Percentiles rank a stretch among this genome's conserved stretches.
These are phyloP conservation scores for Daldinia sp. DNA, from an alignment of 2,329 filamentous ascomycete genomes.

Conservation along the genomic window DNA sequence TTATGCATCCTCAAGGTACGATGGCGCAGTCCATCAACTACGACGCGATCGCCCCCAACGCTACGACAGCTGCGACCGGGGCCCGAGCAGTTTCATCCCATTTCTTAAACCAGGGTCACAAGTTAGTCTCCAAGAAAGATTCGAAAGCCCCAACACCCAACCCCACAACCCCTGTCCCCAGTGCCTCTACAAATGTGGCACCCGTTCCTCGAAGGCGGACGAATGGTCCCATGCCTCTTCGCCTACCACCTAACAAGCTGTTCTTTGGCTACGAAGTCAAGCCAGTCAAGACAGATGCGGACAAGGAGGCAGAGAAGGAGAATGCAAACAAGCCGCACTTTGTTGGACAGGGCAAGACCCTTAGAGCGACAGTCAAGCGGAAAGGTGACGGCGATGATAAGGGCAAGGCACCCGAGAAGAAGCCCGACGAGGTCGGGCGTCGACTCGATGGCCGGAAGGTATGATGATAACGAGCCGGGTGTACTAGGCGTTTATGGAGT, in stretches of 20 bases:
- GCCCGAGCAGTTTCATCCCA: slow-evolving; percentile 65
- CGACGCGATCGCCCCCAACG: slow-evolving; percentile 82
- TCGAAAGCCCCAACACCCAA: slow-evolving; percentile 79
- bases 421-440: slow-evolving; percentile 54
- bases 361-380: slow-evolving; percentile 75
- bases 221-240: slow-evolving; percentile 86
- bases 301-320: slow-evolving; percentile 72
- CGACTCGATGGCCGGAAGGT: slow-evolving; percentile 54
- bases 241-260: slow-evolving; percentile 85
- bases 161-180: slow-evolving; percentile 74
- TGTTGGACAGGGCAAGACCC: slow-evolving; percentile 82
- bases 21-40: slow-evolving; percentile 99
- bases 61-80: slow-evolving; percentile 68
- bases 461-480: slow-evolving; percentile 15
- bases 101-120: slow-evolving; percentile 82
- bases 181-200: slow-evolving; percentile 55
- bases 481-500: slow-evolving; percentile 27
- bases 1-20: slow-evolving; percentile 83
- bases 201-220: slow-evolving; percentile 56
- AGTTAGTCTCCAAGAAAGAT: slow-evolving; percentile 82
- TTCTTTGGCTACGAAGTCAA: slow-evolving; percentile 97
- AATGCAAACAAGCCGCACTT: slow-evolving; percentile 77
- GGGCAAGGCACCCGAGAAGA: slow-evolving; percentile 57
- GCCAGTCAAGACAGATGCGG: slow-evolving; percentile 81
- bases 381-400: slow-evolving; percentile 65